Conservation (phyloP, 495 filamentous ascomycete genomes). For the Penicillium dipodomyicola region DNA sequence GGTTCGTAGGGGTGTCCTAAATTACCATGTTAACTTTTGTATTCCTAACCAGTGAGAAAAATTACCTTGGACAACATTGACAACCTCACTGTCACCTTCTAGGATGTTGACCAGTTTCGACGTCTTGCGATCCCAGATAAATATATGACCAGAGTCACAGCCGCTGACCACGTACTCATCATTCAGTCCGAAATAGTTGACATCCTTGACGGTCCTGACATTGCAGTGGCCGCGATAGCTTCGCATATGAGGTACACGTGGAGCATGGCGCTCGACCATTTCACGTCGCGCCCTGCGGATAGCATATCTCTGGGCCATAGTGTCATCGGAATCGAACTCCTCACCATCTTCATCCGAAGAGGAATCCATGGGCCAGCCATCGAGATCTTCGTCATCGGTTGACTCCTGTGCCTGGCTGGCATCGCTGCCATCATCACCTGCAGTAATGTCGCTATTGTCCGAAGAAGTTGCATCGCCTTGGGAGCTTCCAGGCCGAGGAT, state of each 20-base stretch:
- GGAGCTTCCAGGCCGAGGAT: not conserved
- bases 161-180: slow-evolving; percentile 76
- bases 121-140: slow-evolving; percentile 69
- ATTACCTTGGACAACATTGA: slow-evolving; percentile 68
- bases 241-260: slow-evolving; percentile 57
- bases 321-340: slow-evolving; percentile 31
- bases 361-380: slow-evolving; percentile 1
- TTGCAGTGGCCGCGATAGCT: slow-evolving; percentile 70
- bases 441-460: slow-evolving; percentile 28
- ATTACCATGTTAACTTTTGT: not conserved
- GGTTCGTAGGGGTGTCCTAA: slow-evolving; percentile 69
- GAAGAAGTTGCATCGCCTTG: slow-evolving; percentile 6
- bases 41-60: not conserved
- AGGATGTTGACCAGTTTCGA: slow-evolving; percentile 64
- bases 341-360: slow-evolving; percentile 25
- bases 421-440: slow-evolving; percentile 30
- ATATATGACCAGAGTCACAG: slow-evolving; percentile 66
- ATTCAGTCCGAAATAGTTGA: slow-evolving; percentile 68
- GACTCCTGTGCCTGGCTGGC: slow-evolving; percentile 6
- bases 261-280: slow-evolving; percentile 53
- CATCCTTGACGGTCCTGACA: slow-evolving; percentile 71
- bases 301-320: slow-evolving; percentile 24
- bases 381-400: slow-evolving; percentile 17
- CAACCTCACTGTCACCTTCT: slow-evolving; percentile 68
- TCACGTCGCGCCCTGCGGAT: slow-evolving; percentile 37